Evolutionary conservation across 352 stramenopile species (phyloP).

Genomic region (Nothophytophthora sp.): DNA sequence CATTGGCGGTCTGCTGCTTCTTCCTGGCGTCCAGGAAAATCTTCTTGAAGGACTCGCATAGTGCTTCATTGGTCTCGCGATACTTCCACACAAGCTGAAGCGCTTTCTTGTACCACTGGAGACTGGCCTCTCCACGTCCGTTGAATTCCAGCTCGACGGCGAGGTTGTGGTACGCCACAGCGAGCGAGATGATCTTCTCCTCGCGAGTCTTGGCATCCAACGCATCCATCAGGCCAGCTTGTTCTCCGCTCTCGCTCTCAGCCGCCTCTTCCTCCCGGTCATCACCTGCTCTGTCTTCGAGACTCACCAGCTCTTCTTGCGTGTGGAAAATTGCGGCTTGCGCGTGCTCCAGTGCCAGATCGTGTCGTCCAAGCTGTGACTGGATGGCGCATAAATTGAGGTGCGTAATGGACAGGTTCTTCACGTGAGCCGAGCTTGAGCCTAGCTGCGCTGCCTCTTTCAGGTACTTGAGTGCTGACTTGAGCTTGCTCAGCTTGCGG

Average conservation of each 20-base stretch:
- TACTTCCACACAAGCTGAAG: conserved; percentile 70
- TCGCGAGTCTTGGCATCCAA: conserved; percentile 61
- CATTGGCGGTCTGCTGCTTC: conserved; percentile 40
- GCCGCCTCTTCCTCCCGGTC: conserved; percentile 12
- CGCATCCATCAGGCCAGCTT: conserved; percentile 20
- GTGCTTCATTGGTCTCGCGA: conserved; percentile 52
- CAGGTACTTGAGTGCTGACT: conserved; percentile 75
- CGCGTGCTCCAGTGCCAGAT: conserved; percentile 71
- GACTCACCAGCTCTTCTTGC: conserved; percentile 72
- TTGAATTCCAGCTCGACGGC: conserved; percentile 84
- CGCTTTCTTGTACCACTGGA: conserved; percentile 87
- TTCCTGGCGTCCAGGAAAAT: conserved; percentile 74
- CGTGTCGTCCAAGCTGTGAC: conserved; percentile 70
- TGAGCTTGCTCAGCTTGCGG: conserved; percentile 72
- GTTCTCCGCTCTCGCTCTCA: conserved; percentile 5
- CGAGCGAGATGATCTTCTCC: conserved; percentile 77
- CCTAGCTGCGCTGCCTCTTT: conserved; percentile 69
- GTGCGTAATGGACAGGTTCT: conserved; percentile 82
- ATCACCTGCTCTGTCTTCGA: conserved; percentile 25
- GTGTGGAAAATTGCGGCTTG: conserved; percentile 83
- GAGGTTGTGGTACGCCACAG: conserved; percentile 82
- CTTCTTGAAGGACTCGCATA: conserved; percentile 73
- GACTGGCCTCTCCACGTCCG: conserved; percentile 56
- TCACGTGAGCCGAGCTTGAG: conserved; percentile 47
- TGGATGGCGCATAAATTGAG: conserved; percentile 84